These are phyloP conservation scores for Rubia tinctorum DNA, from an alignment of 305 asterid species.

Conservation along the genomic window DNA sequence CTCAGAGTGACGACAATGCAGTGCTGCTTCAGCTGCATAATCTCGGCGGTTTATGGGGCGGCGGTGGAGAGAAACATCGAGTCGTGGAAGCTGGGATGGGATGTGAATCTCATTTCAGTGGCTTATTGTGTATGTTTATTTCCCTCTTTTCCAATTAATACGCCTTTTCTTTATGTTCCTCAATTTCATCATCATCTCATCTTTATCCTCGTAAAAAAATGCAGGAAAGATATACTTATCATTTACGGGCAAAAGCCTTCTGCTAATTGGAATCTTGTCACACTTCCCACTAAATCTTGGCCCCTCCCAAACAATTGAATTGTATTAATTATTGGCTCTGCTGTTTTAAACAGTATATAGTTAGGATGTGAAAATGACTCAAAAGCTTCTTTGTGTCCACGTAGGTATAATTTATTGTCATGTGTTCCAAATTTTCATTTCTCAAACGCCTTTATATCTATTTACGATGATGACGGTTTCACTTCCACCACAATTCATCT, in stretches of 20 bases:
- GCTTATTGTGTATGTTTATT: constrained; percentile 52
- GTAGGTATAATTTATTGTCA: background rate
- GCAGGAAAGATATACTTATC: no score
- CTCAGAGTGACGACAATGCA: constrained; percentile 44
- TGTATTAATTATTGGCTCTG: background rate
- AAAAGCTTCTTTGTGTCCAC: constrained; percentile 7
- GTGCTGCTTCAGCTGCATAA: constrained; percentile 44
- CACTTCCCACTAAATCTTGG: constrained; percentile 6
- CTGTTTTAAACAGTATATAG: background rate
- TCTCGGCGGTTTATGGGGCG: constrained; percentile 50
- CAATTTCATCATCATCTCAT: no score
- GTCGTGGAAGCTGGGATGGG: constrained; percentile 60
- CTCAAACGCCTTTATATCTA: background rate
- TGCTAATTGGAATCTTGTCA: background rate
- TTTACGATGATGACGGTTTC: background rate
- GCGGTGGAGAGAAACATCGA: constrained; percentile 35
- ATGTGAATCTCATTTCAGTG: constrained; percentile 50
- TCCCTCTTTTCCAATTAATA: background rate
- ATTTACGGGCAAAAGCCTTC: background rate
- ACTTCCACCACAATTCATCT: background rate
- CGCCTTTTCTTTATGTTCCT: background rate
- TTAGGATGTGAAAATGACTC: background rate
- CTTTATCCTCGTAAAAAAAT: background rate
- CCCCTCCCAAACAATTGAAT: background rate
- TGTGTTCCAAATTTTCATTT: background rate